Percentiles rank a stretch among this genome's conserved stretches.
These are phyloP conservation scores for Noccaea caerulescens DNA, from an alignment of 345 rosid species.

Conservation along the genomic window DNA sequence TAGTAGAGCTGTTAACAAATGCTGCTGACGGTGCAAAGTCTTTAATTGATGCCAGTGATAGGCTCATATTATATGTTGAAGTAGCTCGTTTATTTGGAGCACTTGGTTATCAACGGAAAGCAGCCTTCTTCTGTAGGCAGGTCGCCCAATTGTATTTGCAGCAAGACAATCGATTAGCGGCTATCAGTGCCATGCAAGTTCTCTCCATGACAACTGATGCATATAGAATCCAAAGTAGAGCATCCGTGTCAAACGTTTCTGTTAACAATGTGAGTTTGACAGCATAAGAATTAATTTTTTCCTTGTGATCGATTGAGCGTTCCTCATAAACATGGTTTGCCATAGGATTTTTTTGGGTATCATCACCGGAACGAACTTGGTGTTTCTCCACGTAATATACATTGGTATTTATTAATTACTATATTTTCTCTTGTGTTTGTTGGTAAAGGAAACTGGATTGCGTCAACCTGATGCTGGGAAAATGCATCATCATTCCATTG, in stretches of 20 bases:
- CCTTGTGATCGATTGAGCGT: constrained; percentile 22
- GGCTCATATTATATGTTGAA: constrained; percentile 86
- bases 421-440: constrained; percentile 33
- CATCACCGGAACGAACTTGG: constrained; percentile 14
- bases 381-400: background rate
- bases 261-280: constrained; percentile 50
- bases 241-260: constrained; percentile 62
- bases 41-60: constrained; percentile 91
- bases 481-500: constrained; percentile 79
- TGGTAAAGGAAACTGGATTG: constrained; percentile 60
- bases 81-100: constrained; percentile 91
- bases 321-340: constrained; percentile 12
- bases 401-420: background rate
- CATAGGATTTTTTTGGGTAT: background rate
- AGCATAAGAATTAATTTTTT: constrained; percentile 13
- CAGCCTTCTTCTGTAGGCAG: constrained; percentile 98
- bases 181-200: constrained; percentile 96
- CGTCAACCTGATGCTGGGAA: constrained; percentile 71
- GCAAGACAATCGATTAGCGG: constrained; percentile 91
- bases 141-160: constrained; percentile 95
- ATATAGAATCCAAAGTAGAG: constrained; percentile 88
- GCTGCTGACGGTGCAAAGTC: constrained; percentile 98
- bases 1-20: constrained; percentile 82
- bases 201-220: constrained; percentile 93
- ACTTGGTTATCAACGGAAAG: constrained; percentile 91